Conservation (phyloP, 2,329 filamentous ascomycete species). For the Colletotrichum zoysiae region DNA sequence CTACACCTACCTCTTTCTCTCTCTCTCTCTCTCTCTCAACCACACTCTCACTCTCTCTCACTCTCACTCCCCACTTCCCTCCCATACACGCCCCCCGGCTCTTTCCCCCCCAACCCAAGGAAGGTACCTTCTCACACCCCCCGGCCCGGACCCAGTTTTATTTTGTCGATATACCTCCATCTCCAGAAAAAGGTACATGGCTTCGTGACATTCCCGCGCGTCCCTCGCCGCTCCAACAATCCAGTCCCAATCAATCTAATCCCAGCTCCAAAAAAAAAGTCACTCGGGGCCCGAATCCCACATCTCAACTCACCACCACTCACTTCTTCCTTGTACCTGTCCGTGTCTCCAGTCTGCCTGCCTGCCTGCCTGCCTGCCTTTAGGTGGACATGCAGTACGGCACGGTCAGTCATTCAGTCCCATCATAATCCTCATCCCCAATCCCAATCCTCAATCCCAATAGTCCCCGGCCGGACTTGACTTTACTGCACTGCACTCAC, state of each 20-base stretch:
- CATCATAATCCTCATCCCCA: constrained; percentile 7
- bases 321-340: constrained; percentile 10
- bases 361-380: too few species aligned
- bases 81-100: not conserved
- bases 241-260: constrained; percentile 21
- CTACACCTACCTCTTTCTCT: not conserved
- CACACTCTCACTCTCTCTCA: not conserved
- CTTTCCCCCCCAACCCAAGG: too few species aligned
- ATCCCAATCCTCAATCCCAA: constrained; percentile 10
- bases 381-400: too few species aligned
- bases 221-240: constrained; percentile 9
- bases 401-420: not conserved
- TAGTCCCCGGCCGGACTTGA: constrained; percentile 16
- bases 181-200: constrained; percentile 39
- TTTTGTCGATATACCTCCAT: constrained; percentile 35
- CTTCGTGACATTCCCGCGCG: constrained; percentile 18
- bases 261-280: constrained; percentile 16
- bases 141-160: constrained; percentile 11
- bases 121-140: not conserved
- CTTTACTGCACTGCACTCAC: too few species aligned
- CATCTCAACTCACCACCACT: constrained; percentile 18
- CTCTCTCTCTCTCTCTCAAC: too few species aligned
- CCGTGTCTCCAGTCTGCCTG: constrained; percentile 17
- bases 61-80: not conserved
- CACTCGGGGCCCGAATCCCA: not conserved